Percentiles rank a stretch among this genome's conserved stretches.
These are phyloP conservation scores for Leccinum solheimii DNA, from an alignment of 1,284 basidiomycete genomes.

Conservation along the genomic window DNA sequence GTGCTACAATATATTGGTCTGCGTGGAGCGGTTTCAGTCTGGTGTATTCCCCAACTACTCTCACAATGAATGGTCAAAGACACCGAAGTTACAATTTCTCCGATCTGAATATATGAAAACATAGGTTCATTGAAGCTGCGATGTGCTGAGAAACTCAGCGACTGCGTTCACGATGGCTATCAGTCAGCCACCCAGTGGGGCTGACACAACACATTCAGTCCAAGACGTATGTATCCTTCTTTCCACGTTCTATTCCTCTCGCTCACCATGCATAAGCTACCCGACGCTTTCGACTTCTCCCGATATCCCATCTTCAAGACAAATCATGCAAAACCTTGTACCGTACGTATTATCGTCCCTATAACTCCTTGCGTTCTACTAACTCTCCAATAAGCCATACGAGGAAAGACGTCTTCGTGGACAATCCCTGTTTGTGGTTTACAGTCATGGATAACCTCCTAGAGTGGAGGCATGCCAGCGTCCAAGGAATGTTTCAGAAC, in stretches of 20 bases:
- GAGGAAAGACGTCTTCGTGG: conserved; percentile 1
- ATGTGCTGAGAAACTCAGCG: background rate
- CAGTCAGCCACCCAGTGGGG: conserved; percentile 19
- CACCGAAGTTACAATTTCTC: background rate
- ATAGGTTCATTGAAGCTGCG: background rate
- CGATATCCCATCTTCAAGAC: conserved; percentile 17
- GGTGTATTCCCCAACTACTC: background rate
- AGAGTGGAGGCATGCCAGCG: background rate
- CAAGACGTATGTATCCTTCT: background rate
- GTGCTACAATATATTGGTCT: background rate
- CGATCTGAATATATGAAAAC: background rate
- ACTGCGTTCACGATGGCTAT: background rate
- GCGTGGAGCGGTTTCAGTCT: background rate
- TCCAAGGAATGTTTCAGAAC: conserved; percentile 28
- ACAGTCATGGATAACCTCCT: conserved; percentile 1
- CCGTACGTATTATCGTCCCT: conserved; percentile 9
- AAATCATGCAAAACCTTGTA: background rate
- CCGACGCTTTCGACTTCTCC: conserved; percentile 27
- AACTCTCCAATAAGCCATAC: background rate
- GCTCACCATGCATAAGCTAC: conserved; percentile 1
- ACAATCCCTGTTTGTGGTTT: conserved; percentile 1
- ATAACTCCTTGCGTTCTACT: background rate
- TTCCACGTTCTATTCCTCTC: background rate
- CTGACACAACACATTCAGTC: conserved; percentile 16
- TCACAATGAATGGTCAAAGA: background rate